phyloP scores from a whole-genome alignment of 1,284 basidiomycete species.

The Exobasidium rhododendri region DNA sequence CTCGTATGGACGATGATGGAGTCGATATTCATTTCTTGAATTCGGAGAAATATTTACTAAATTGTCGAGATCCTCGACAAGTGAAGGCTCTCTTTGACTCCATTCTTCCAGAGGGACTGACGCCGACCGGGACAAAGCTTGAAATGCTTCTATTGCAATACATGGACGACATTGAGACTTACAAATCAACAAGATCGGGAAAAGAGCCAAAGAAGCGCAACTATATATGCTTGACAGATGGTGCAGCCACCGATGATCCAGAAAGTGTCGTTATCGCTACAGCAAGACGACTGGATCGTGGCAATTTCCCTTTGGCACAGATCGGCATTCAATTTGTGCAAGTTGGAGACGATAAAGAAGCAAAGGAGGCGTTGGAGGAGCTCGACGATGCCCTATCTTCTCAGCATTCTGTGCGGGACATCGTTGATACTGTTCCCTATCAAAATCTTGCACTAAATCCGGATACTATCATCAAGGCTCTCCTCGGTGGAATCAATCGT shows the following conservation, averaged over 20 bases:
- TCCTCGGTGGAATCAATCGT: slow-evolving; percentile 64
- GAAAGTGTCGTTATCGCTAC: slow-evolving; percentile 60
- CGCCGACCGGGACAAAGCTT: slow-evolving; percentile 32
- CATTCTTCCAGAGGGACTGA: slow-evolving; percentile 30
- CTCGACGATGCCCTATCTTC: slow-evolving; percentile 59
- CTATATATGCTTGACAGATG: slow-evolving; percentile 28
- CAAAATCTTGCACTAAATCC: slow-evolving; percentile 57
- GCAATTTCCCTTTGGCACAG: slow-evolving; percentile 59
- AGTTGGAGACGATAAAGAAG: slow-evolving; percentile 54
- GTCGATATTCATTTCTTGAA: slow-evolving; percentile 42
- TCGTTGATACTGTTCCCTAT: slow-evolving; percentile 65
- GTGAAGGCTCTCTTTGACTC: slow-evolving; percentile 25
- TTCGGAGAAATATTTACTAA: slow-evolving; percentile 15
- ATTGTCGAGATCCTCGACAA: slow-evolving; percentile 18
- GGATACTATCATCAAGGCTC: slow-evolving; percentile 59
- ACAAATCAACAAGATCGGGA: slow-evolving; percentile 15
- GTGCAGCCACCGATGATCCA: slow-evolving; percentile 59
- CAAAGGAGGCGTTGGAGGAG: slow-evolving; percentile 59
- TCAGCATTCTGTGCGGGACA: slow-evolving; percentile 44
- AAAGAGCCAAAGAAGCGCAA: slow-evolving; percentile 21
- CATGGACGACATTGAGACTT: slow-evolving; percentile 25
- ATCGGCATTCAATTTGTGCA: slow-evolving; percentile 66
- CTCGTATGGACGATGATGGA: slow-evolving; percentile 33
- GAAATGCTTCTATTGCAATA: slow-evolving; percentile 34
- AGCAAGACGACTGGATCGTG: slow-evolving; percentile 60